Evolutionary conservation across 73 alveolate genomes (phyloP), one percentile per base, ranked within the genome.

Genomic region (Paramecium primaurelia): DNA sequence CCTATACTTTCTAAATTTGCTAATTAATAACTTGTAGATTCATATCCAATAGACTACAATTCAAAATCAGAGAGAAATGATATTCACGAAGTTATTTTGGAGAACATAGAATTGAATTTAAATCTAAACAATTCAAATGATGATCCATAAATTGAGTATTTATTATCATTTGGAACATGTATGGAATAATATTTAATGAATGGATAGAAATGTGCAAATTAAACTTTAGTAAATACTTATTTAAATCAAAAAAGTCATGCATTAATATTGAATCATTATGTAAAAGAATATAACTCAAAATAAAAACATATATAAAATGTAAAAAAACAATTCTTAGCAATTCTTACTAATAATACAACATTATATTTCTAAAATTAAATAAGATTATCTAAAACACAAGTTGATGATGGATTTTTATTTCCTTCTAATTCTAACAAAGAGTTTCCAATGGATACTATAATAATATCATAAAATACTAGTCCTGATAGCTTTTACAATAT

Each of bases 361-460:
- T 64, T 64, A 6, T 64, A 64, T 75, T 36, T 25, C 40, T 20
- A 75, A 75, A 75, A 38, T 25, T 12, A 75, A 34, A 75, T 42
- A 5, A 36, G 47, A 75, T 26, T 75, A 6, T 34, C 59, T 11
- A 18, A 38, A 16, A 75, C 88, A 4, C 4, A 75, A 22, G 10
- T 75, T n/a, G 88, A 75, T 36, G 34, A 75, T 75, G 88, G 88
- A 37, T 75, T 75, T 36, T 38, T 75, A 36, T 75, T 75, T 37
- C 38, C 38, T 11, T 38, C 58, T 38, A 38, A 75, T 38, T 30
- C 38, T 36, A 34, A 26, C 6, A 16, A 38, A 22, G 60, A 36
- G n/a, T 75, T 30, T 75, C 34, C 47, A 16, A 30, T 42, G 47
- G 88, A 75, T 75, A 8, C 11, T 16, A 38, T 16, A 11, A 38